These are phyloP conservation scores for Pseudopithomyces maydicus DNA, from an alignment of 2,329 filamentous ascomycete genomes.

Conservation along the genomic window DNA sequence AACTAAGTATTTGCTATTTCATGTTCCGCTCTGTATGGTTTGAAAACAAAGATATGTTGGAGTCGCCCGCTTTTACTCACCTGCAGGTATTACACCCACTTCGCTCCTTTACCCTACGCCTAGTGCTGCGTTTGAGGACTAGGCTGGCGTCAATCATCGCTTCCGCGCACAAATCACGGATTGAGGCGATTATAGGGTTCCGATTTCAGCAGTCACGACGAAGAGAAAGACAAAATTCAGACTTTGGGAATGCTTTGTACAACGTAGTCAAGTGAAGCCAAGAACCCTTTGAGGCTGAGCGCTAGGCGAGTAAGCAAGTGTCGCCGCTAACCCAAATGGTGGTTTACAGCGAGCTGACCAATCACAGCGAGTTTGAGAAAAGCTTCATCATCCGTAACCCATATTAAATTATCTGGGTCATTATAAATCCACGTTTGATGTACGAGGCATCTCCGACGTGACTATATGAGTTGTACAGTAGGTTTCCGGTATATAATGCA, in stretches of 20 bases:
- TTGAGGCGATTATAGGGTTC: slow-evolving; percentile 9
- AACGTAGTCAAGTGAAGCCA: slow-evolving; percentile 2
- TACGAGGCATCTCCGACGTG: background rate
- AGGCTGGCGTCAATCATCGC: slow-evolving; percentile 15
- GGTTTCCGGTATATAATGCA: slow-evolving; percentile 11
- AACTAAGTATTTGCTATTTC: slow-evolving; percentile 10
- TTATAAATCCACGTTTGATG: background rate
- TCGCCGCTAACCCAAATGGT: slow-evolving; percentile 18
- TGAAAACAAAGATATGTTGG: background rate
- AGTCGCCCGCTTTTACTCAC: slow-evolving; percentile 17
- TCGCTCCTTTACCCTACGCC: slow-evolving; percentile 18
- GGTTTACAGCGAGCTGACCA: slow-evolving; percentile 20
- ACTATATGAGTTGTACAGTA: background rate
- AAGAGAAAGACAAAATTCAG: slow-evolving; percentile 18
- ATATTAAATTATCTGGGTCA: background rate
- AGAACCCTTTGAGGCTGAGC: background rate
- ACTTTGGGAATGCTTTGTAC: slow-evolving; percentile 7
- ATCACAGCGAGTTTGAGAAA: slow-evolving; percentile 10
- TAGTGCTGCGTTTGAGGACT: slow-evolving; percentile 15
- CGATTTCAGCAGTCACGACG: slow-evolving; percentile 13
- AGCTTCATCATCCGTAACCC: slow-evolving; percentile 5
- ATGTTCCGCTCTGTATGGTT: background rate
- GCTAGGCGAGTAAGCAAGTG: slow-evolving; percentile 1
- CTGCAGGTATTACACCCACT: slow-evolving; percentile 26
- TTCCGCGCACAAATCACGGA: slow-evolving; percentile 8